These are phyloP conservation scores for Neopestalotiopsis rosae DNA, from an alignment of 2,329 filamentous ascomycete genomes.

Conservation along the genomic window DNA sequence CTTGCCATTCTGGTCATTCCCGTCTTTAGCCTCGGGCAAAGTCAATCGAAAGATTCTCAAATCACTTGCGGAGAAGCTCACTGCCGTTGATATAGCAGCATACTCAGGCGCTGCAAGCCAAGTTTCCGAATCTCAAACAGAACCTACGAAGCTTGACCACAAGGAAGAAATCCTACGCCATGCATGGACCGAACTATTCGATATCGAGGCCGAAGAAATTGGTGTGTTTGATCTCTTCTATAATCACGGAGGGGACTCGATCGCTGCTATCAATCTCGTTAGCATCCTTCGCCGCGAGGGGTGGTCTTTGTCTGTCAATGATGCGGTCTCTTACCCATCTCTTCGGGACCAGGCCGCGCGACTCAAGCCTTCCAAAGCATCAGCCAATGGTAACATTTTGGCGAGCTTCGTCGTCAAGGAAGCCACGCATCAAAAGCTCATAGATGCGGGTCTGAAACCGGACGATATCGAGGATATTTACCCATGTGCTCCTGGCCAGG, in stretches of 20 bases:
- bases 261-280: conserved; percentile 50
- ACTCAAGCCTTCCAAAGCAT: conserved; percentile 12
- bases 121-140: not conserved
- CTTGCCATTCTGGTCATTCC: conserved; percentile 29
- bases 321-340: conserved; percentile 28
- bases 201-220: conserved; percentile 19
- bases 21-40: conserved; percentile 32
- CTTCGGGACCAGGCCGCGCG: conserved; percentile 25
- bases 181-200: conserved; percentile 22
- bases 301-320: conserved; percentile 29
- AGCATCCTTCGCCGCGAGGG: conserved; percentile 35
- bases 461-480: conserved; percentile 31
- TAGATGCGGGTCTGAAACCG: conserved; percentile 14
- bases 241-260: conserved; percentile 43
- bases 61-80: conserved; percentile 19
- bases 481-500: conserved; percentile 35
- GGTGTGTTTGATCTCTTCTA: conserved; percentile 39
- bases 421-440: conserved; percentile 7
- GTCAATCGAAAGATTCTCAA: conserved; percentile 31
- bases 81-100: conserved; percentile 13
- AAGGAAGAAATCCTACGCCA: conserved; percentile 20
- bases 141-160: conserved; percentile 16
- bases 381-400: conserved; percentile 12
- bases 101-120: conserved; percentile 4
- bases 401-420: conserved; percentile 20